These are phyloP conservation scores for Pseudogymnoascus sp. DNA, from an alignment of 2,329 filamentous ascomycete species.

Conservation along the genomic window DNA sequence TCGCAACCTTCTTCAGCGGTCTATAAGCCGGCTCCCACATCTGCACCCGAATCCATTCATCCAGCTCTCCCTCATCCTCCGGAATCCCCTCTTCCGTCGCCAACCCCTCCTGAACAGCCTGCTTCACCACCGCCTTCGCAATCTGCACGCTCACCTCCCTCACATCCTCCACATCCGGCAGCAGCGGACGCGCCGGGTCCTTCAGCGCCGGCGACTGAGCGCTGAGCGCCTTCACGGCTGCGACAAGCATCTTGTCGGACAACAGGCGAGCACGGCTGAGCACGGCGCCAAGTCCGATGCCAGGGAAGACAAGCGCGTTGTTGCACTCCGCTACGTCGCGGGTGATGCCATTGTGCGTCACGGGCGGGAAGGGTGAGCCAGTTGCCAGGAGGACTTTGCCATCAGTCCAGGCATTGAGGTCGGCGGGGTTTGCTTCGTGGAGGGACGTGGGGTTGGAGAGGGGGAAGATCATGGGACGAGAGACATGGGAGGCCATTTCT, in stretches of 20 bases:
- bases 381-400: constrained; percentile 74
- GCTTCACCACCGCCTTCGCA: constrained; percentile 64
- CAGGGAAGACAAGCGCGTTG: constrained; percentile 78
- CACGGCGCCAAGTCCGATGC: constrained; percentile 73
- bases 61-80: constrained; percentile 25
- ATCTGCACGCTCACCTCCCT: constrained; percentile 70
- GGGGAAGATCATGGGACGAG: constrained; percentile 70
- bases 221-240: constrained; percentile 66
- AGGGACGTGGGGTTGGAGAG: constrained; percentile 78
- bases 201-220: constrained; percentile 61
- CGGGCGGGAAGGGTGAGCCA: constrained; percentile 71
- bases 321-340: constrained; percentile 69
- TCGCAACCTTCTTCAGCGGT: constrained; percentile 48
- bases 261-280: constrained; percentile 59
- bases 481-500: constrained; percentile 66
- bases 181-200: constrained; percentile 54
- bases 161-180: constrained; percentile 70
- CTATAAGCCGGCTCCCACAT: constrained; percentile 73
- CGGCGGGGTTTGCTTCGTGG: constrained; percentile 71
- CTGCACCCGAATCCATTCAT: constrained; percentile 62
- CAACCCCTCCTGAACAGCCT: constrained; percentile 61
- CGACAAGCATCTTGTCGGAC: constrained; percentile 72
- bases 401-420: constrained; percentile 69
- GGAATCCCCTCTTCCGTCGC: constrained; percentile 60
- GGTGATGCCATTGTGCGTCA: constrained; percentile 47